Evolutionary conservation across 2,329 filamentous ascomycete genomes (phyloP).

Genomic region (Huntiella abstrusa): DNA sequence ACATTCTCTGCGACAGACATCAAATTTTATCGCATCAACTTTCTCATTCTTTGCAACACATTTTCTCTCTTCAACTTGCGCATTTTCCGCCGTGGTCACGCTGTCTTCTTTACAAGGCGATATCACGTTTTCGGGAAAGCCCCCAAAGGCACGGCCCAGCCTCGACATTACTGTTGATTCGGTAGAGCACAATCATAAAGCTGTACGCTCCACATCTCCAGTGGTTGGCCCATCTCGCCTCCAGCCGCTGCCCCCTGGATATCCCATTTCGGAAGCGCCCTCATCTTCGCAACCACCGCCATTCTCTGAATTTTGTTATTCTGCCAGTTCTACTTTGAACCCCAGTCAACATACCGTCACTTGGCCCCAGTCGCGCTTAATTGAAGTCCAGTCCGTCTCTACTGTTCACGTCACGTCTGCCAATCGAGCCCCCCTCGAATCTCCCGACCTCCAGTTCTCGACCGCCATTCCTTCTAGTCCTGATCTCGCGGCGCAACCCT

Average conservation of each 20-base stretch:
- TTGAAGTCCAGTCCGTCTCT: conserved; percentile 15
- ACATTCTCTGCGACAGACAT: too few species aligned
- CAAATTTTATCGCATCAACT: too few species aligned
- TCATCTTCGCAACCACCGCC: conserved; percentile 38
- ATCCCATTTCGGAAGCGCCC: conserved; percentile 36
- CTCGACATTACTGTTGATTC: not conserved
- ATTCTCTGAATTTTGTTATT: conserved; percentile 30
- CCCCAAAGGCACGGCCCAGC: conserved; percentile 9
- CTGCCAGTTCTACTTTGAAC: conserved; percentile 23
- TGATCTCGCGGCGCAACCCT: not conserved
- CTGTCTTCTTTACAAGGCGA: conserved; percentile 19
- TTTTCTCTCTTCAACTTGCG: too few species aligned
- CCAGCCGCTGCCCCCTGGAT: conserved; percentile 35
- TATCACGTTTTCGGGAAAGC: conserved; percentile 6
- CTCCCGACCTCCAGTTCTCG: not conserved
- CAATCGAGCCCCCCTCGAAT: not conserved
- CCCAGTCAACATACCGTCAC: conserved; percentile 15
- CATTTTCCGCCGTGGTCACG: conserved; percentile 20
- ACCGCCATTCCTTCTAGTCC: not conserved
- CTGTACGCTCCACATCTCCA: conserved; percentile 2
- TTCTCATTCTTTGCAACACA: too few species aligned
- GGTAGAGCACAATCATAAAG: not conserved
- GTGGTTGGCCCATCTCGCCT: conserved; percentile 3
- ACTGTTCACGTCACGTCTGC: conserved; percentile 12
- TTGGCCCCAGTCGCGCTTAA: conserved; percentile 17